phyloP scores from a whole-genome alignment of 495 filamentous ascomycete species.

The Podospora tetraspora region DNA sequence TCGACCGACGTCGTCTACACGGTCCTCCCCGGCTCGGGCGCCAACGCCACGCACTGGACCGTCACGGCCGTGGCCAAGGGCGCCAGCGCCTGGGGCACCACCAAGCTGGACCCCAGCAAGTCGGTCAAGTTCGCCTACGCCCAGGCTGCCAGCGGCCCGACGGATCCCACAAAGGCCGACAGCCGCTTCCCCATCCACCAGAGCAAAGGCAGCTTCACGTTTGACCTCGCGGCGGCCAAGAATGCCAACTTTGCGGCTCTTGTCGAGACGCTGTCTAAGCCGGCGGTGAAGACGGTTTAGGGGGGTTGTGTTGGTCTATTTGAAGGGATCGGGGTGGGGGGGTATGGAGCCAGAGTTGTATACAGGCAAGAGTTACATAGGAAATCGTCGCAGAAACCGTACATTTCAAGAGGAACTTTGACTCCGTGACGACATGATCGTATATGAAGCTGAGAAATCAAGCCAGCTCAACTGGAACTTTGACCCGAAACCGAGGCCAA shows the following conservation, averaged over 20 bases:
- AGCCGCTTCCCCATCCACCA: constrained; percentile 41
- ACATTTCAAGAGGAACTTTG: background rate
- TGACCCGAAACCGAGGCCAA: background rate
- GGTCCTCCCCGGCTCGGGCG: constrained; percentile 19
- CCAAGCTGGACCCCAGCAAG: constrained; percentile 35
- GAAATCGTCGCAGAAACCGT: background rate
- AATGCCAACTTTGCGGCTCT: constrained; percentile 35
- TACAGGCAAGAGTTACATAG: background rate
- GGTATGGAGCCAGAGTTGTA: background rate
- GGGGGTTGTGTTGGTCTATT: background rate
- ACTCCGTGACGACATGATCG: background rate
- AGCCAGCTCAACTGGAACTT: background rate
- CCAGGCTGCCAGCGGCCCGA: constrained; percentile 28
- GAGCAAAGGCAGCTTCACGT: constrained; percentile 30
- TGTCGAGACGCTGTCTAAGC: constrained; percentile 22
- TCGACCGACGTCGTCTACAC: constrained; percentile 26
- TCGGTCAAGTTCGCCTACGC: constrained; percentile 38
- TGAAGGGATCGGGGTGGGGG: background rate
- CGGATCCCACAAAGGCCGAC: constrained; percentile 29
- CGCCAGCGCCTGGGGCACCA: constrained; percentile 30
- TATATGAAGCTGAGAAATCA: background rate
- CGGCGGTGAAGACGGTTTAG: background rate
- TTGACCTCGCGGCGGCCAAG: constrained; percentile 36
- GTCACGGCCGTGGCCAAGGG: constrained; percentile 35
- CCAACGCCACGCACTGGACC: constrained; percentile 38